Evolutionary conservation across 2,329 filamentous ascomycete genomes (phyloP).

Genomic region (Diaporthe helianthi): DNA sequence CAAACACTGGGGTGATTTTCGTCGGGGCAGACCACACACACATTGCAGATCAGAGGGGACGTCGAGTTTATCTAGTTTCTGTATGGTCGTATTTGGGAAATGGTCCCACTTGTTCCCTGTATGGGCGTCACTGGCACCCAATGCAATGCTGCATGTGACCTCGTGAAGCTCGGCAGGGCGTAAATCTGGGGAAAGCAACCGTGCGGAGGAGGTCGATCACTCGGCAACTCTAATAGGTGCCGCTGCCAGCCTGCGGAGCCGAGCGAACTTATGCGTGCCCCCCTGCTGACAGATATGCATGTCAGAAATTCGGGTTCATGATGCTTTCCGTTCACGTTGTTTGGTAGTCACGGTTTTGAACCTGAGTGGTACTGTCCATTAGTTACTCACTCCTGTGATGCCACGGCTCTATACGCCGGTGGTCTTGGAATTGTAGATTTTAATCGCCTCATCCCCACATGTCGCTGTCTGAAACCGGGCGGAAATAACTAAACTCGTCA

Average conservation of each 20-base stretch:
- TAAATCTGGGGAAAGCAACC: neutral
- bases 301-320: constrained; percentile 9
- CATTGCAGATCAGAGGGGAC: neutral
- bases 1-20: too few species aligned
- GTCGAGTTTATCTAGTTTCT: neutral
- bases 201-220: constrained; percentile 10
- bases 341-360: neutral
- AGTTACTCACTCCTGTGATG: neutral
- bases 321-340: neutral
- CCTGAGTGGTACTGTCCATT: neutral
- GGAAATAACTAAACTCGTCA: neutral
- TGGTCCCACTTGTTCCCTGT: constrained; percentile 11
- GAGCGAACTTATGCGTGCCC: neutral
- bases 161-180: constrained; percentile 12
- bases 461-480: too few species aligned
- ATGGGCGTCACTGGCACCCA: neutral
- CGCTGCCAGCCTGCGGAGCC: too few species aligned
- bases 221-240: constrained; percentile 14
- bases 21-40: too few species aligned
- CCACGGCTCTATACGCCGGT: neutral
- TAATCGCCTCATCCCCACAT: too few species aligned
- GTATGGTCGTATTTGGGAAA: neutral
- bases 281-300: neutral
- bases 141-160: constrained; percentile 14
- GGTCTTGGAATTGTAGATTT: too few species aligned